A percentile compares a stretch with the other conserved stretches of the same genome.
These are phyloP conservation scores for Monilinia aucupariae DNA, from an alignment of 2,329 filamentous ascomycete genomes.

Conservation along the genomic window DNA sequence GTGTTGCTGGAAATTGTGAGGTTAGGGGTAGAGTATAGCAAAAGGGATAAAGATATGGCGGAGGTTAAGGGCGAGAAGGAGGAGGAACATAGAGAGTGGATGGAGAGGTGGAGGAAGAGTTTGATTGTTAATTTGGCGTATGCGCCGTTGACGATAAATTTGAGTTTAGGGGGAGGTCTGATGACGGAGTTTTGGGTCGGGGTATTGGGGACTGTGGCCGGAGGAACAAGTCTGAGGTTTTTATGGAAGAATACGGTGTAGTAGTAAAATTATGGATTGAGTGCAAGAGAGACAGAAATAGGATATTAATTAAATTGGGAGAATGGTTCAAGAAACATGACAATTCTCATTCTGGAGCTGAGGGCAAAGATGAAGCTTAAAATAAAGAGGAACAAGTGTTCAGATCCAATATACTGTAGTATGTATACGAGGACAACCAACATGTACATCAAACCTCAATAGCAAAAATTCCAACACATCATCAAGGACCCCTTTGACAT, in stretches of 20 bases:
- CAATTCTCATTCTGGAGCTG: background rate
- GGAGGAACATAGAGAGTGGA: conserved; percentile 35
- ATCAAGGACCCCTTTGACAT: background rate
- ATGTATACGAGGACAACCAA: background rate
- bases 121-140: conserved; percentile 67
- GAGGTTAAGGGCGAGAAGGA: conserved; percentile 30
- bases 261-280: background rate
- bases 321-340: background rate
- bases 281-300: background rate
- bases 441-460: background rate
- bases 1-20: conserved; percentile 70
- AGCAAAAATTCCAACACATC: background rate
- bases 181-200: conserved; percentile 55
- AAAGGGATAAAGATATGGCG: conserved; percentile 33
- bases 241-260: conserved; percentile 38
- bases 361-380: background rate
- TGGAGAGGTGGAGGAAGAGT: conserved; percentile 54
- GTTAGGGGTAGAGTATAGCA: conserved; percentile 40
- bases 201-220: conserved; percentile 49
- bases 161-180: conserved; percentile 64
- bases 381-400: background rate
- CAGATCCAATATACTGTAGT: background rate
- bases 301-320: background rate
- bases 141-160: conserved; percentile 79
- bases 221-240: conserved; percentile 41